These are phyloP conservation scores for Coniferiporia weirii DNA, from an alignment of 1,284 basidiomycete species.

Conservation along the genomic window DNA sequence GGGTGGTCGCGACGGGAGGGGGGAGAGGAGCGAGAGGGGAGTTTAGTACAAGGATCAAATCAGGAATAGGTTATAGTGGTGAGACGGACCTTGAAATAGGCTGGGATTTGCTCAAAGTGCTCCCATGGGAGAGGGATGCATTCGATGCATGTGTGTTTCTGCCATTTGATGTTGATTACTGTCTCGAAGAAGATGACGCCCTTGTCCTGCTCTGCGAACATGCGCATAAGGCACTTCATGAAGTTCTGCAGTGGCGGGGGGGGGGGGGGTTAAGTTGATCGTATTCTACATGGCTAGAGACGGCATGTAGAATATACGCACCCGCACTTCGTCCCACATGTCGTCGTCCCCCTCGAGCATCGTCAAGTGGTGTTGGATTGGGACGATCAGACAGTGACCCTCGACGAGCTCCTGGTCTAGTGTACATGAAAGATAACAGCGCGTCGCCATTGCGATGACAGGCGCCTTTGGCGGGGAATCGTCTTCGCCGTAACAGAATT, in stretches of 20 bases:
- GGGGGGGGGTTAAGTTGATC: neutral
- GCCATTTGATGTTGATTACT: constrained; percentile 77
- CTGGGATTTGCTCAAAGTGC: constrained; percentile 80
- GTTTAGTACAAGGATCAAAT: too few relatives aligned
- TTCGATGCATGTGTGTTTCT: constrained; percentile 91
- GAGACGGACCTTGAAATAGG: constrained; percentile 78
- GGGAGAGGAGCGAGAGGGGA: too few relatives aligned
- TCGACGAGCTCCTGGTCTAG: constrained; percentile 79
- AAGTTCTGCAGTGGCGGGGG: constrained; percentile 69
- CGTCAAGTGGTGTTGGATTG: constrained; percentile 89
- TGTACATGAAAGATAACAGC: constrained; percentile 87
- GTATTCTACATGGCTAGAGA: neutral
- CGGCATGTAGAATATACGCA: constrained; percentile 37
- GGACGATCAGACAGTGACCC: constrained; percentile 93
- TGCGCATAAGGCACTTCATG: constrained; percentile 96
- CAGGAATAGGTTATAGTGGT: too few relatives aligned
- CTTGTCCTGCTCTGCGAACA: constrained; percentile 86
- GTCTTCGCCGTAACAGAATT: constrained; percentile 86
- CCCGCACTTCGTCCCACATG: constrained; percentile 94
- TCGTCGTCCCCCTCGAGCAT: constrained; percentile 96
- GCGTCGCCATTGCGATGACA: constrained; percentile 85
- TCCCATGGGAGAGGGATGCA: constrained; percentile 86
- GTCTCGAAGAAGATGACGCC: constrained; percentile 95
- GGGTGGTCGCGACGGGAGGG: neutral
- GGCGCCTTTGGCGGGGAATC: constrained; percentile 80